These are phyloP conservation scores for Crithidia sp. DNA, from an alignment of 208 protist genomes.

Conservation along the genomic window DNA sequence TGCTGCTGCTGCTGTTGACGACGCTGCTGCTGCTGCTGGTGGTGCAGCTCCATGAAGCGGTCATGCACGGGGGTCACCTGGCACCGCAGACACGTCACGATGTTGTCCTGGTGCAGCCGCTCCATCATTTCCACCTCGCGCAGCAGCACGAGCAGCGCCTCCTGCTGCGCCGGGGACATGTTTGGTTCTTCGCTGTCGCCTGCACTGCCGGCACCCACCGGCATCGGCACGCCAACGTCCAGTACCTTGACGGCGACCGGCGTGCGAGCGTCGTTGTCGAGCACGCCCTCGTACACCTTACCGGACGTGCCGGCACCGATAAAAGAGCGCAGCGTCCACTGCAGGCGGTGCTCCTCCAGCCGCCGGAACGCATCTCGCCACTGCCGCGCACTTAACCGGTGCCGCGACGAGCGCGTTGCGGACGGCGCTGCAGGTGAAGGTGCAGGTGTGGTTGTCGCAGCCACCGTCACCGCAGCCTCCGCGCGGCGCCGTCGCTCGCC, in stretches of 20 bases:
- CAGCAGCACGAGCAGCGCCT: constrained; percentile 44
- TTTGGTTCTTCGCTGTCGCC: constrained; percentile 20
- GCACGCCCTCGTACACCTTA: constrained; percentile 50
- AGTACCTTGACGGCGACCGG: constrained; percentile 88
- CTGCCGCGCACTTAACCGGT: constrained; percentile 18
- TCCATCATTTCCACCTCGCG: constrained; percentile 89
- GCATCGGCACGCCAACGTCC: constrained; percentile 46
- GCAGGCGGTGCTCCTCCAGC: constrained; percentile 34
- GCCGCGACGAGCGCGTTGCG: neutral
- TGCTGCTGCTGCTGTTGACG: neutral
- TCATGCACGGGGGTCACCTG: constrained; percentile 61
- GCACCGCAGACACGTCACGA: constrained; percentile 82
- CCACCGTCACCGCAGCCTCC: neutral
- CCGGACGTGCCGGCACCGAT: constrained; percentile 52
- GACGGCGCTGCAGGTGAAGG: too few species aligned
- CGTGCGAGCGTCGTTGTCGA: constrained; percentile 41
- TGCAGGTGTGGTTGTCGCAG: too few species aligned
- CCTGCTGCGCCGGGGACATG: constrained; percentile 45
- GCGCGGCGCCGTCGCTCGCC: constrained; percentile 13
- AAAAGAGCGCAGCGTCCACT: constrained; percentile 34
- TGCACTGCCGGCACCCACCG: neutral
- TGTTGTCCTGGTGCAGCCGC: constrained; percentile 76
- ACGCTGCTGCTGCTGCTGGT: constrained; percentile 13
- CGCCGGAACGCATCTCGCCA: constrained; percentile 33
- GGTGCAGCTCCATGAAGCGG: constrained; percentile 31